These are phyloP conservation scores for Lasiosphaeria ovina DNA, from an alignment of 495 filamentous ascomycete species.

Conservation along the genomic window DNA sequence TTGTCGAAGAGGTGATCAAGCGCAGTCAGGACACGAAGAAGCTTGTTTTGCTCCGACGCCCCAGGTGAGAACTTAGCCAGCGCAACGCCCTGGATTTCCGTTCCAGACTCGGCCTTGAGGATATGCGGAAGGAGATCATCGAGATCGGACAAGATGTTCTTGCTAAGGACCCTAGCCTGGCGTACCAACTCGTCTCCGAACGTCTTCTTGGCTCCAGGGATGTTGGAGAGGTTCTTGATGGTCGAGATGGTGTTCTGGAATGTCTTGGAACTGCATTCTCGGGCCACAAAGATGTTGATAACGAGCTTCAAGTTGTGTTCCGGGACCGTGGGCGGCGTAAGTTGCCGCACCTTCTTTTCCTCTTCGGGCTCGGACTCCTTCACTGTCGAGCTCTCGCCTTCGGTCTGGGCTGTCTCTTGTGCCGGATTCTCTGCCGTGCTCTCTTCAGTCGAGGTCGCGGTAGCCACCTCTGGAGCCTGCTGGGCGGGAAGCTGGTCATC, in stretches of 20 bases:
- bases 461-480: conserved; percentile 19
- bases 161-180: conserved; percentile 79
- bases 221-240: conserved; percentile 93
- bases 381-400: conserved; percentile 43
- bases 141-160: conserved; percentile 79
- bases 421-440: conserved; percentile 29
- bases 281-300: conserved; percentile 90
- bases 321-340: conserved; percentile 83
- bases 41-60: conserved; percentile 91
- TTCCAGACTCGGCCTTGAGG: conserved; percentile 78
- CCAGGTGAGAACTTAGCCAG: conserved; percentile 93
- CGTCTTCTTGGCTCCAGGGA: conserved; percentile 83
- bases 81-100: conserved; percentile 91
- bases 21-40: conserved; percentile 89
- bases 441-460: conserved; percentile 19
- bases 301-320: conserved; percentile 88
- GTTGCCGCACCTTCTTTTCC: conserved; percentile 67
- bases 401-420: conserved; percentile 27
- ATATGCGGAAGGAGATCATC: conserved; percentile 87
- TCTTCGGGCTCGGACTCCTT: conserved; percentile 53
- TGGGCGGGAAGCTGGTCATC: conserved; percentile 26
- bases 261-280: conserved; percentile 93
- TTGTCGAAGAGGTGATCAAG: conserved; percentile 93
- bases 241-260: conserved; percentile 95
- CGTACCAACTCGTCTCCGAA: conserved; percentile 88